Evolutionary conservation across 2,329 filamentous ascomycete species (phyloP).

Genomic region (Aspergillus fructus): DNA sequence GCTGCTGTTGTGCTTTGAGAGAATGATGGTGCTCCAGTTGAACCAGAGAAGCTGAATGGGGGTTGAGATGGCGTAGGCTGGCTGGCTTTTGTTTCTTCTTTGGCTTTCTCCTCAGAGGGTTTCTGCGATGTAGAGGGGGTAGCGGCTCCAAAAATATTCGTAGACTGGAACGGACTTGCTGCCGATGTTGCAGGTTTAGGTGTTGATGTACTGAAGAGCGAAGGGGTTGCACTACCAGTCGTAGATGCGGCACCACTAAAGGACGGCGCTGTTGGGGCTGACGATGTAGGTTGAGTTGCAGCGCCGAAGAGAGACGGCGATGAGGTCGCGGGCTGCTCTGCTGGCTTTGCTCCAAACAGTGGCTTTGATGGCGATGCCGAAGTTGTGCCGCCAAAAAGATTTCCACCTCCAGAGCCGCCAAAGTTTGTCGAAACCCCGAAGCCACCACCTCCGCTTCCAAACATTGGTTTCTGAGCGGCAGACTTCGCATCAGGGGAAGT

Average conservation of each 20-base stretch:
- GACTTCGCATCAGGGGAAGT: constrained; percentile 33
- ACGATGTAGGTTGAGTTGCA: constrained; percentile 18
- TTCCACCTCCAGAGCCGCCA: constrained; percentile 14
- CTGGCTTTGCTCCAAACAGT: constrained; percentile 23
- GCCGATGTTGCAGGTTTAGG: constrained; percentile 18
- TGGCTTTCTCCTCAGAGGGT: constrained; percentile 14
- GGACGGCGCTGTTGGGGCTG: constrained; percentile 15
- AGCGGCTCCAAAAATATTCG: constrained; percentile 20
- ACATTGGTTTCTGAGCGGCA: constrained; percentile 21
- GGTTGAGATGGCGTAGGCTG: constrained; percentile 13
- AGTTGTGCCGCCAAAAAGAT: constrained; percentile 20
- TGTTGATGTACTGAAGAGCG: constrained; percentile 19
- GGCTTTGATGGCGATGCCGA: constrained; percentile 22
- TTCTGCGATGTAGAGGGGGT: constrained; percentile 11
- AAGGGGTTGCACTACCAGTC: constrained; percentile 15
- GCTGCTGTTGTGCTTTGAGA: constrained; percentile 15
- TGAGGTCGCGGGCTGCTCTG: constrained; percentile 18
- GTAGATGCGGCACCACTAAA: constrained; percentile 14
- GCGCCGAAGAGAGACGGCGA: constrained; percentile 31
- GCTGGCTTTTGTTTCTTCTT: constrained; percentile 14
- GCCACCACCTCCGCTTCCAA: constrained; percentile 20
- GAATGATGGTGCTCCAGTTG: constrained; percentile 19
- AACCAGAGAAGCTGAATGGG: constrained; percentile 17
- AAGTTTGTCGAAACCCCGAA: constrained; percentile 21
- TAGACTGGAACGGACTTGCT: constrained; percentile 24